Evolutionary conservation across 1,284 basidiomycete species (phyloP), one percentile per base, ranked within the genome.

Genomic region (Apiotrichum mycotoxinovorans): DNA sequence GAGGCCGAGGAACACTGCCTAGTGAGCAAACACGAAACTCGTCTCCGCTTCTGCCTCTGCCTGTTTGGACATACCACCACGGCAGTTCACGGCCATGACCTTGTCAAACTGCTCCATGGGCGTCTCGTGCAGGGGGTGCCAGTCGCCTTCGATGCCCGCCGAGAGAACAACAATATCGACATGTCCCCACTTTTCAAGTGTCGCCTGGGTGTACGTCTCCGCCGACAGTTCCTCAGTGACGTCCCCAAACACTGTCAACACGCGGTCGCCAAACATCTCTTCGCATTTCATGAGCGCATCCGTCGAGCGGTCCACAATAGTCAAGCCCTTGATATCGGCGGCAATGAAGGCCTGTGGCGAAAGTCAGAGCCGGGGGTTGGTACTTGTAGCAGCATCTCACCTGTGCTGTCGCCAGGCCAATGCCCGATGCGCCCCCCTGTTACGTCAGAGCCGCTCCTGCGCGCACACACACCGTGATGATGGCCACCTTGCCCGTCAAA

Each of bases 1-100:
- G 22, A 67, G 15, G 3, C 69, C 69, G 27, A 69, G 42, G 44
- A 65, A 69, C 12, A 62, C 69, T 65, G 26, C 2, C 30, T 7
- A 2, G 45, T 40, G 25, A 48, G 27, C n/a, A n/a, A n/a, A n/a
- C n/a, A n/a, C n/a, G n/a, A n/a, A n/a, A n/a, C n/a, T n/a, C n/a
- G n/a, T n/a, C n/a, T n/a, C n/a, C n/a, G n/a, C n/a, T n/a, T n/a
- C n/a, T n/a, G n/a, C n/a, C n/a, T n/a, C n/a, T 42, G 9, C 8
- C 20, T n/a, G 23, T 5, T 23, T 9, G 3, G 11, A n/a, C n/a
- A 15, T 45, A 65, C 61, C 45, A 12, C 60, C 60, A 26, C 57
- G 56, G 9, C 53, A 41, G 34, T 66, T 64, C 30, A 62, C 52
- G 11, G 34, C 34, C 56, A 59, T 59, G 26, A 66, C 57, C 45